phyloP scores from a whole-genome alignment of 2,329 filamentous ascomycete genomes.

The Phyllosticta ampelicida region DNA sequence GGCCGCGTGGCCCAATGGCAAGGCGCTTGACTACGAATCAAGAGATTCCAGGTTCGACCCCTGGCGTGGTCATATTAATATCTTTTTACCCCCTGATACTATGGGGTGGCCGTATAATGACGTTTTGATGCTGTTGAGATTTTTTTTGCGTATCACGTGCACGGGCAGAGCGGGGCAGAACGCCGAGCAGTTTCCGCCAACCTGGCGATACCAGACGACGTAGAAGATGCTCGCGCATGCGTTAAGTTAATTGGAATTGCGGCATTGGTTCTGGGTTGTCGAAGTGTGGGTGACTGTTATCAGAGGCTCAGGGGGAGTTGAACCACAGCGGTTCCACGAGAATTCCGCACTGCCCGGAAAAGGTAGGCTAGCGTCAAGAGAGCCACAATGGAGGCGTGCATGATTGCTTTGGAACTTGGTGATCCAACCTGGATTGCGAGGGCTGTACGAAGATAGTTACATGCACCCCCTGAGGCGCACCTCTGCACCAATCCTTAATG shows the following conservation, averaged over 20 bases:
- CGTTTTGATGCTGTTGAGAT: neutral
- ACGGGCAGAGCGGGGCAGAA: neutral
- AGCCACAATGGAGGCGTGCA: no score
- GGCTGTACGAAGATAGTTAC: no score
- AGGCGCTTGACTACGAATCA: constrained; percentile 40
- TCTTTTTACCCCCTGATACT: neutral
- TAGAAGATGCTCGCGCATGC: neutral
- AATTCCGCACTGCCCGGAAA: no score
- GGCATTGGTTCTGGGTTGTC: no score
- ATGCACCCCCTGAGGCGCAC: neutral
- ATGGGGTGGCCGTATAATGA: neutral
- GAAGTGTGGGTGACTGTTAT: no score
- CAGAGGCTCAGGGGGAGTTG: no score
- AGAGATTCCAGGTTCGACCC: constrained; percentile 28
- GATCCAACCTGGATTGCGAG: no score
- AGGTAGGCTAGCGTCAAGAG: no score
- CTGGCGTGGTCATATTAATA: constrained; percentile 6
- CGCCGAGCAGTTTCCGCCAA: neutral
- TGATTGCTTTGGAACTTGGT: no score
- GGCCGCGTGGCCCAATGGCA: constrained; percentile 35
- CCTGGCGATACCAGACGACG: neutral
- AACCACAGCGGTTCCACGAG: no score
- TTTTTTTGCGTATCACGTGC: neutral
- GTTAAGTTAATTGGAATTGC: no score
- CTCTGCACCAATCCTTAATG: neutral